Evolutionary conservation across 2,329 filamentous ascomycete genomes (phyloP).

Genomic region (Cordyceps cicadae): DNA sequence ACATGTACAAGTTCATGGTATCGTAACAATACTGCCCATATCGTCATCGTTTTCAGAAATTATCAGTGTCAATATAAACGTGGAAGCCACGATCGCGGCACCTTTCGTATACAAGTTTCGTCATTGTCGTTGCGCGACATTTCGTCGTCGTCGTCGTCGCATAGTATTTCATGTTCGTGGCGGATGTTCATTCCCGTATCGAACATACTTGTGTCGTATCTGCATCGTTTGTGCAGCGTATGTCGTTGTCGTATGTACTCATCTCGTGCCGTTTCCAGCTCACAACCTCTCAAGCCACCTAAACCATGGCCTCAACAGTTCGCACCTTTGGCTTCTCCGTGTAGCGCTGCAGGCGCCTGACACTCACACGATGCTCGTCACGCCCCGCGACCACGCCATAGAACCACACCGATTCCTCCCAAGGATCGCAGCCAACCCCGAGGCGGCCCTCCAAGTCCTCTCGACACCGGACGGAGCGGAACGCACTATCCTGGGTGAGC

Average conservation of each 20-base stretch:
- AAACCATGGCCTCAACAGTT: conserved; percentile 21
- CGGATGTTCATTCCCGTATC: neutral
- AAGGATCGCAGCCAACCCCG: conserved; percentile 41
- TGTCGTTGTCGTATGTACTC: neutral
- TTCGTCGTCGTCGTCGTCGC: neutral
- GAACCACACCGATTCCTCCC: conserved; percentile 44
- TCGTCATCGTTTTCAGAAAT: neutral
- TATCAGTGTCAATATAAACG: neutral
- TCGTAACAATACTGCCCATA: neutral
- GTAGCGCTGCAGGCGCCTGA: conserved; percentile 36
- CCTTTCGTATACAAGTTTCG: neutral
- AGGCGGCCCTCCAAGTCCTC: conserved; percentile 61
- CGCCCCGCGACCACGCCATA: conserved; percentile 35
- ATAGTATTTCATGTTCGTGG: neutral
- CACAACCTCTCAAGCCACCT: conserved; percentile 11
- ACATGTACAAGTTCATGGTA: neutral
- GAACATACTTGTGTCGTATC: neutral
- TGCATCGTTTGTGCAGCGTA: neutral
- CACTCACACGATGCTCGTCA: conserved; percentile 34
- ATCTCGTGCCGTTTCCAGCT: neutral
- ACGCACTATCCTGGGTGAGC: conserved; percentile 62
- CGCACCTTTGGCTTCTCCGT: conserved; percentile 30
- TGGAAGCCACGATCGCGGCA: neutral
- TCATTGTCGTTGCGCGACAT: neutral
- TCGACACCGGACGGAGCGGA: conserved; percentile 59